A percentile compares a stretch with the other conserved stretches of the same genome.
Conservation (phyloP, 768 basidiomycete species). For the Vararia minispora region DNA sequence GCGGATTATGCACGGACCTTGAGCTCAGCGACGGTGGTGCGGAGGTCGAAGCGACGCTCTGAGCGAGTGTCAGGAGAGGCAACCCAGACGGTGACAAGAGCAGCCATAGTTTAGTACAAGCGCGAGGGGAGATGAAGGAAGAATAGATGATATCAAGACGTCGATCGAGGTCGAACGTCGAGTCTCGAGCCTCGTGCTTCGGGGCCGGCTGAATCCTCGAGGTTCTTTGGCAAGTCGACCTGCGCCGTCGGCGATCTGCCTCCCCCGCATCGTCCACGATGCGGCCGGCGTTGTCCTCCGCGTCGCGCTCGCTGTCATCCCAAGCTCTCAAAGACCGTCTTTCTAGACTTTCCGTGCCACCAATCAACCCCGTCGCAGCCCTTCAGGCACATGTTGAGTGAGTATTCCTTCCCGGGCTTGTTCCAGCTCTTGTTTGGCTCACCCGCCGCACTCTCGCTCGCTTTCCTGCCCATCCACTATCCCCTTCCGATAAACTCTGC, state of each 20-base stretch:
- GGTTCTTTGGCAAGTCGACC: background rate
- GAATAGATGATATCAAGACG: too few relatives aligned
- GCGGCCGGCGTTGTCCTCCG: conserved; percentile 21
- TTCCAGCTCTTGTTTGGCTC: background rate
- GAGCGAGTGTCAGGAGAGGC: conserved; percentile 83
- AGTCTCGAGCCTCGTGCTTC: too few relatives aligned
- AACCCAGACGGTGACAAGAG: conserved; percentile 60
- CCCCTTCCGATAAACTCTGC: too few relatives aligned
- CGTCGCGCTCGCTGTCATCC: conserved; percentile 46
- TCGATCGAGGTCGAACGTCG: too few relatives aligned
- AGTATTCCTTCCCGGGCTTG: conserved; percentile 18
- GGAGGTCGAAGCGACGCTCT: conserved; percentile 75
- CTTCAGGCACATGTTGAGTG: conserved; percentile 70
- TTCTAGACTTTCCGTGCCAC: conserved; percentile 37
- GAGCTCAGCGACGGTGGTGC: conserved; percentile 63
- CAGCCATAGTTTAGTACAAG: too few relatives aligned
- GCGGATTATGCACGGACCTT: conserved; percentile 42
- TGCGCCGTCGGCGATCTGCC: background rate
- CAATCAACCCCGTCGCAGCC: conserved; percentile 49
- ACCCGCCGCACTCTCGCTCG: too few relatives aligned
- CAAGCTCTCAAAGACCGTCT: conserved; percentile 50
- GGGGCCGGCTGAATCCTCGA: too few relatives aligned
- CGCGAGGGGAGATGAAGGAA: too few relatives aligned
- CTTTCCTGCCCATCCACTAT: too few relatives aligned
- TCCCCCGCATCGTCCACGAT: background rate